Base-by-base conservation (phyloP, 495 filamentous ascomycete species). In the Aspergillus kassunensis region DNA sequence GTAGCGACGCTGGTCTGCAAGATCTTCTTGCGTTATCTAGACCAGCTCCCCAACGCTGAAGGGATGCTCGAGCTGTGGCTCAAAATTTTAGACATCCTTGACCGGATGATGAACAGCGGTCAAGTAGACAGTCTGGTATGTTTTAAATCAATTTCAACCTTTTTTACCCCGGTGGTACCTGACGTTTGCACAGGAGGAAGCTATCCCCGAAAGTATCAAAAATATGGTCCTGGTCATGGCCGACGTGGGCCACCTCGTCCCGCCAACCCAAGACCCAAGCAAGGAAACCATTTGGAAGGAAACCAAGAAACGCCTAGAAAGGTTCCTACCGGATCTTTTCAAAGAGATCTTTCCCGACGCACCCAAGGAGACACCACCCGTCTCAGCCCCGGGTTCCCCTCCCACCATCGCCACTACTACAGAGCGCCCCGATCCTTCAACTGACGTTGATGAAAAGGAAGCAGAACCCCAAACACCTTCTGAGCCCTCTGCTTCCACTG, bases 221-320 rank as follows among this genome's bases (percentile, higher is more conserved):
- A 99, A 99, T 55, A 90, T 97, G 45, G 76, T 99, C 12, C 78
- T 97, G 12, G 92, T 99, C 57, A 97, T 99, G 93, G 82, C 89
- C 2, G 90, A 83, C 63, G 90, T 85, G 33, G 91, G 89, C 24
- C 91, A 89, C 57, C 80, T 99, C 6, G 84, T 89, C 0, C 86
- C 90, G 6, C 82, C 82, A 27, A 61, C 66, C 7, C 65, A 72
- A 53, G 68, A 75, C 40, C 49, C 69, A 8, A 70, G 62, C 63
- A 78, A 73, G 45, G 68, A 64, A 56, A 64, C 63, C 73, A 81
- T 76, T 15, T 87, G 81, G 69, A 65, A 68, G 8, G 77, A 77
- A 33, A 97, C 93, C 9, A 91, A 89, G 82, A 91, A 88, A 65
- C 76, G 91, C 43, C 79, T 99, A 34, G 90, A 96, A 37, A 75